A percentile compares a stretch with the other conserved stretches of the same genome.
Evolutionary conservation across 2,329 filamentous ascomycete genomes (phyloP).

Genomic region (Cadophora luteo-olivacea): DNA sequence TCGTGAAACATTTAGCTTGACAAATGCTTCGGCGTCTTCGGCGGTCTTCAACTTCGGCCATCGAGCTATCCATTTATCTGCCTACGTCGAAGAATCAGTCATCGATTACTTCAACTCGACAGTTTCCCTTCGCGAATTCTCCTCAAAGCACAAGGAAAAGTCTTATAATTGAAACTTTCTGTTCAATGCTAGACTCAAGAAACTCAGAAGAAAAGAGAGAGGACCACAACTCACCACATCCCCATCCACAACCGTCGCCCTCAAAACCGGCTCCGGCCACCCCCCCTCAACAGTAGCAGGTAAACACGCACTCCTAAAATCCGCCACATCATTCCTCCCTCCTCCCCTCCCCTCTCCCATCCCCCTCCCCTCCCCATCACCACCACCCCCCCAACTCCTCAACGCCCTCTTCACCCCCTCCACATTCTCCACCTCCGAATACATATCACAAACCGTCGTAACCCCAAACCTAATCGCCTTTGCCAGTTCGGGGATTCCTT

Average conservation of each 20-base stretch:
- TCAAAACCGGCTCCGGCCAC: slow-evolving; percentile 51
- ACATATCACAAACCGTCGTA: slow-evolving; percentile 59
- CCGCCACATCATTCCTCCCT: slow-evolving; percentile 42
- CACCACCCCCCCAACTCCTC: slow-evolving; percentile 44
- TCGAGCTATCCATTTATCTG: slow-evolving; percentile 10
- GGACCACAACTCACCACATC: slow-evolving; percentile 15
- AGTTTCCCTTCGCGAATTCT: too few species aligned
- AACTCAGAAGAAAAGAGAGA: too few species aligned
- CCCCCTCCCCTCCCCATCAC: too few species aligned
- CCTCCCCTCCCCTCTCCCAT: neutral
- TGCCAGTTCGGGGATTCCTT: slow-evolving; percentile 46
- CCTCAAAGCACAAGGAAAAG: too few species aligned
- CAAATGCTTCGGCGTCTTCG: slow-evolving; percentile 14
- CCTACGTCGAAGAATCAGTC: neutral
- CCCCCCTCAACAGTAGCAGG: slow-evolving; percentile 58
- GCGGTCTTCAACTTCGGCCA: slow-evolving; percentile 17
- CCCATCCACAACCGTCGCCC: neutral
- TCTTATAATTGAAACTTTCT: too few species aligned
- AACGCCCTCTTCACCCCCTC: slow-evolving; percentile 42
- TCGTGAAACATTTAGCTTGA: slow-evolving; percentile 9
- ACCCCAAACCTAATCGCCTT: slow-evolving; percentile 57
- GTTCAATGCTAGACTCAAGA: too few species aligned
- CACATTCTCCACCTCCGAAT: slow-evolving; percentile 48
- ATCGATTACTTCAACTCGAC: too few species aligned
- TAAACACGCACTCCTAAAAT: slow-evolving; percentile 56